Evolutionary conservation across 2,329 filamentous ascomycete genomes (phyloP), one percentile per base, ranked within the genome.

Genomic region (Chrysoporthe puriensis): DNA sequence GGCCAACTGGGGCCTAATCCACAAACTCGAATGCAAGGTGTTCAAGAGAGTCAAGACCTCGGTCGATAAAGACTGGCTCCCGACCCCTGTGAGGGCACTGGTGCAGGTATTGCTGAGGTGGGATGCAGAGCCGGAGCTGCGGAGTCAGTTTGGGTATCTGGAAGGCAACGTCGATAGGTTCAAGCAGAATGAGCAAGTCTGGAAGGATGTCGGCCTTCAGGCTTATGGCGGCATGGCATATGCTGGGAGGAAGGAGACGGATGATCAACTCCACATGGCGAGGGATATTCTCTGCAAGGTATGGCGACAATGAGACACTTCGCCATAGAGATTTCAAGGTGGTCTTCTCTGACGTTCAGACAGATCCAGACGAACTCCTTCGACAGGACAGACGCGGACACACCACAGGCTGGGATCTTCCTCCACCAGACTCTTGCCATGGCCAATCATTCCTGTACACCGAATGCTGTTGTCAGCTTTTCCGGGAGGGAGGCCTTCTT

Each of bases 311-410:
- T 34, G 4, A 4, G 21, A 34, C 32, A 34, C n/a, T 44, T 59
- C n/a, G 16, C 26, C n/a, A 18, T 40, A 21, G 57, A 21, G n/a
- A 11, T 26, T 40, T 43, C 9, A 5, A 18, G 14, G 36, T 3
- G 26, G 8, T 8, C 21, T 32, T 21, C 14, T 44, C 70, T 74
- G 44, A 75, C 34, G 32, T 46, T 26, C 21, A 26, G 18, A 58
- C 67, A 89, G 86, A 82, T 89, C 68, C 82, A 87, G 73, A 87
- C 86, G 48, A 90, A 90, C 76, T 82, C 86, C 4, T 90, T 90
- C 73, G 85, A 86, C 72, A 79, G 85, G 63, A 79, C 80, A 36
- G 86, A 89, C 63, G 75, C 77, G 2, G 86, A 89, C 71, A 75
- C 84, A 8, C 84, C 81, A 1, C 79, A 84, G 65, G 79, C 83